Percentiles rank a stretch among this genome's conserved stretches.
These are phyloP conservation scores for Furcasterigmium furcatum DNA, from an alignment of 2,329 filamentous ascomycete genomes.

Conservation along the genomic window DNA sequence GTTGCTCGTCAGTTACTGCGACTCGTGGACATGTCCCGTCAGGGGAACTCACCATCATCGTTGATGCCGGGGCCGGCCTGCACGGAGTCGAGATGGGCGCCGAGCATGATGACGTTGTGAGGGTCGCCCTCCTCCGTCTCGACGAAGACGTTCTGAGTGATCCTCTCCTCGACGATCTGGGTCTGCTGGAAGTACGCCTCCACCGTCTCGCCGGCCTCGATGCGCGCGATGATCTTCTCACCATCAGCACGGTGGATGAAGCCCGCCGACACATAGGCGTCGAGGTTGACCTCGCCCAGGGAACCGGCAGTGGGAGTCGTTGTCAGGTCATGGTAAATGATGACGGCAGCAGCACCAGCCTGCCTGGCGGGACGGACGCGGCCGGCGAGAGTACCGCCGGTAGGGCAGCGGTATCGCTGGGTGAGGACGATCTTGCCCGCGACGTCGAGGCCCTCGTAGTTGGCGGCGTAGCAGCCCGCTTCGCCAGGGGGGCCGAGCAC, in stretches of 20 bases:
- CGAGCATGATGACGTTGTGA: conserved; percentile 37
- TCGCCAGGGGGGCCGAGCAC: conserved; percentile 21
- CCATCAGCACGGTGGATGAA: conserved; percentile 35
- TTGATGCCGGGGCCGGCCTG: conserved; percentile 42
- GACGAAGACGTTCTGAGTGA: conserved; percentile 41
- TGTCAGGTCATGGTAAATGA: conserved; percentile 25
- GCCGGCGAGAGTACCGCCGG: conserved; percentile 25
- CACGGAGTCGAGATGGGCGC: conserved; percentile 41
- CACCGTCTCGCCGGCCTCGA: conserved; percentile 33
- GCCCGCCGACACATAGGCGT: conserved; percentile 22
- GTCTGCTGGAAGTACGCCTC: conserved; percentile 30
- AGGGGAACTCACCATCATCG: conserved; percentile 28
- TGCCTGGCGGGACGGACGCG: conserved; percentile 22
- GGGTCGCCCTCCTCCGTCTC: conserved; percentile 41
- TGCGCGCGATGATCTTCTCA: conserved; percentile 29
- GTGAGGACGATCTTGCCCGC: conserved; percentile 28
- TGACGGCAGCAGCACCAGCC: conserved; percentile 24
- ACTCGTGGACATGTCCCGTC: too few species aligned
- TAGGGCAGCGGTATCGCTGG: conserved; percentile 25
- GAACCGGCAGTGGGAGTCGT: conserved; percentile 26
- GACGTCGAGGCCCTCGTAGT: conserved; percentile 21
- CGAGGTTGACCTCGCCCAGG: conserved; percentile 19
- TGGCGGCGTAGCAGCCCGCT: conserved; percentile 18
- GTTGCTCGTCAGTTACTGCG: background rate
- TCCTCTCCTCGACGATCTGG: conserved; percentile 32